These are phyloP conservation scores for Logfia minima DNA, from an alignment of 129 eudicot genomes.

Conservation along the genomic window DNA sequence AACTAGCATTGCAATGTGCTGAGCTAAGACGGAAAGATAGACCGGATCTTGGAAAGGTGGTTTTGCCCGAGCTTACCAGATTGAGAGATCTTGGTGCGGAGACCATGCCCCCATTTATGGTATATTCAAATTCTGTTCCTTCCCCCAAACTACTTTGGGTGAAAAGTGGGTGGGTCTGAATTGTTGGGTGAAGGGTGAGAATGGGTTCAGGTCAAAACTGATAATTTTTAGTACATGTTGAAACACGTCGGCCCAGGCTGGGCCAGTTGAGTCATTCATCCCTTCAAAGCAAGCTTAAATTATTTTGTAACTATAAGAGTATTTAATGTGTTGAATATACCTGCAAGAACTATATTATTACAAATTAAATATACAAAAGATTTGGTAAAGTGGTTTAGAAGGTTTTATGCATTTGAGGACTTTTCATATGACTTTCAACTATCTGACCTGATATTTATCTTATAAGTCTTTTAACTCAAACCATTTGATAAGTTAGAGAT, in stretches of 20 bases:
- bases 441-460: background rate
- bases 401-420: too few species aligned
- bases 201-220: too few species aligned
- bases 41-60: constrained; percentile 51
- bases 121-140: background rate
- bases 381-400: too few species aligned
- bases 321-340: background rate
- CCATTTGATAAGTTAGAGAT: background rate
- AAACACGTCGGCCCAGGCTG: background rate
- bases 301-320: too few species aligned
- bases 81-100: constrained; percentile 47
- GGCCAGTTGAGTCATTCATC: too few species aligned
- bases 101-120: constrained; percentile 23
- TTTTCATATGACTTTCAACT: background rate
- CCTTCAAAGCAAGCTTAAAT: too few species aligned
- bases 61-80: constrained; percentile 54
- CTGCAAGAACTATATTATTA: background rate
- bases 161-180: background rate
- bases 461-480: background rate
- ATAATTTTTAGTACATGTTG: background rate
- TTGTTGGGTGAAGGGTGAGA: background rate
- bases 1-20: constrained; percentile 49
- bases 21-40: constrained; percentile 56
- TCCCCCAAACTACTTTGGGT: too few species aligned
- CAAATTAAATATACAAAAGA: too few species aligned